Evolutionary conservation across 2,329 filamentous ascomycete species (phyloP), one percentile per base, ranked within the genome.

Genomic region (Massarina eburnea): DNA sequence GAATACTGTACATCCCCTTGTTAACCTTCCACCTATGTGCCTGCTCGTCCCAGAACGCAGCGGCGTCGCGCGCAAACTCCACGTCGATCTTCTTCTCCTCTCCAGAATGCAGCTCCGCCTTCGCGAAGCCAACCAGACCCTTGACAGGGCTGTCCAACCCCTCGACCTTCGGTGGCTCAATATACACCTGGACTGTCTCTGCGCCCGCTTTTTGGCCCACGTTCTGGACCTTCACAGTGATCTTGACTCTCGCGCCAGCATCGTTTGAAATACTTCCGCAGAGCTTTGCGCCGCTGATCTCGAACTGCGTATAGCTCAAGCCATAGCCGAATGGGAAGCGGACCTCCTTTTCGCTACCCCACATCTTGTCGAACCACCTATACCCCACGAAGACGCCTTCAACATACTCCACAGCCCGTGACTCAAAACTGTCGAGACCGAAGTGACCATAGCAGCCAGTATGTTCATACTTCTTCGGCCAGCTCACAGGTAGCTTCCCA

Each of bases 11-110:
- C 38, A 73, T 73, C 22, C 85, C 87, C 61, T 77, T 77, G 71
- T 88, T 85, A 1, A 79, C 79, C 17, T 80, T 78, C 85, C 85
- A 91, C 58, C 81, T 74, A 44, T 79, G 75, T 10, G 80, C 73
- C 51, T 80, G 77, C 71, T 90, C 86, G 55, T 89, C 84, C 76
- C 83, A 90, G 71, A 84, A 90, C 43, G 82, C 79, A 0, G 81
- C 83, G 43, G 87, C 83, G 70, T 86, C 88, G 59, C 80, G 80
- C 49, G 80, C 62, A 39, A 84, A 69, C 3, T 73, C 70, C 3
- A 89, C 74, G 7, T 75, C 71, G 2, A 82, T 80, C 8, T 59
- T 72, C 70, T 80, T 78, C 33, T 68, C 77, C 70, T 85, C 79
- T 3, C 80, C 80, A 1, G 77, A 71, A 26, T 78, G 73, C 3